Percentiles rank a stretch among this genome's conserved stretches.
Conservation (phyloP, 208 protist species). For the Acanthamoeba culbertsoni region DNA sequence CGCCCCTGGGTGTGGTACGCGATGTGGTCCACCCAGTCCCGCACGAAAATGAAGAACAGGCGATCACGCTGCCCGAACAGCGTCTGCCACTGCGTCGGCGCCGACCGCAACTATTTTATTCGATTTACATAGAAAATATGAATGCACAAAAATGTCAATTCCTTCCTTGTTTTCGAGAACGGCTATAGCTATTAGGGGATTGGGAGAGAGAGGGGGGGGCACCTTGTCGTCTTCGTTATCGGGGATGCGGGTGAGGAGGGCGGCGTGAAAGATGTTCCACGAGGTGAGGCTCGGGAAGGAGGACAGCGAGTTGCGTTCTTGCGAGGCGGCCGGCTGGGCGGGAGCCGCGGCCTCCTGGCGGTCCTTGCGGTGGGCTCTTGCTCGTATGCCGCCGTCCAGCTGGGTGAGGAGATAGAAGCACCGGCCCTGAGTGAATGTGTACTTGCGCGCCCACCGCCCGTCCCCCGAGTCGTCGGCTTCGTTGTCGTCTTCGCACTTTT, state of each 20-base stretch:
- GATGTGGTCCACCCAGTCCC: constrained; percentile 46
- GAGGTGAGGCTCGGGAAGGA: neutral
- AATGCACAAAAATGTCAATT: too few relatives aligned
- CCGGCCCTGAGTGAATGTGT: neutral
- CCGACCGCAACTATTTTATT: neutral
- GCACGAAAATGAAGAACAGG: neutral
- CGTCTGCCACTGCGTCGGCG: neutral
- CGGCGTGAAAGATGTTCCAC: neutral
- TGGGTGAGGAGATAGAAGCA: constrained; percentile 28
- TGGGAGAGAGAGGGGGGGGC: neutral
- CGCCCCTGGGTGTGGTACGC: neutral
- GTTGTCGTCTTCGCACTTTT: neutral
- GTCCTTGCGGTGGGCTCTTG: too few relatives aligned
- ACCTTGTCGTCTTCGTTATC: constrained; percentile 51
- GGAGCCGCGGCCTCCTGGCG: too few relatives aligned
- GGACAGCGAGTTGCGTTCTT: neutral
- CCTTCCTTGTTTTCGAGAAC: too few relatives aligned
- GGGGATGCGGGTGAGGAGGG: neutral
- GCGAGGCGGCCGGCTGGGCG: neutral
- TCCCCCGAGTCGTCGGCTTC: neutral
- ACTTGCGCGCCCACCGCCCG: neutral
- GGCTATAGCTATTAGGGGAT: too few relatives aligned
- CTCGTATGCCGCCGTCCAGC: neutral
- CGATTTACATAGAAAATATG: too few relatives aligned
- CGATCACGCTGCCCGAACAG: neutral